phyloP scores from a whole-genome alignment of 2,329 filamentous ascomycete genomes.

The Talaromyces islandicus region DNA sequence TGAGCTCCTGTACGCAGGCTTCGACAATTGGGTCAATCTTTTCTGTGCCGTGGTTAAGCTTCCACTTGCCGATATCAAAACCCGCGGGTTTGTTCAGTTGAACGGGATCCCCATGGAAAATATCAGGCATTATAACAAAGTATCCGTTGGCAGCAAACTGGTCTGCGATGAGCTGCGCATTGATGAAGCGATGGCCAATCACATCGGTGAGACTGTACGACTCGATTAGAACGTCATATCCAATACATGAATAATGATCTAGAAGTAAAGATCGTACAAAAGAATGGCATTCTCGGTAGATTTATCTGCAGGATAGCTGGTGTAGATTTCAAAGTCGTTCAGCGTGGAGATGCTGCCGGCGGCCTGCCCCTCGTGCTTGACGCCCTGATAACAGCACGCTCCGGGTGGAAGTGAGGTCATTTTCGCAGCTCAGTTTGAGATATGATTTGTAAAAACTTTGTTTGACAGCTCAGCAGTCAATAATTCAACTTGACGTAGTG shows the following conservation, averaged over 20 bases:
- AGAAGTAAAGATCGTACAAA: constrained; percentile 19
- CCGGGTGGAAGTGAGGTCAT: constrained; percentile 8
- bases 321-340: constrained; percentile 41
- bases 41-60: constrained; percentile 27
- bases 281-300: constrained; percentile 45
- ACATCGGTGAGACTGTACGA: constrained; percentile 41
- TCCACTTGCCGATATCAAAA: constrained; percentile 44
- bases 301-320: constrained; percentile 42
- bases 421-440: neutral
- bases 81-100: constrained; percentile 44
- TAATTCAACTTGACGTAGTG: neutral
- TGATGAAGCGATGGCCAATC: constrained; percentile 47
- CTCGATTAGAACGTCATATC: neutral
- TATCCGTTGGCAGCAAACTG: constrained; percentile 65
- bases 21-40: constrained; percentile 45
- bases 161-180: constrained; percentile 59
- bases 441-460: neutral
- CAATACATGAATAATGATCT: neutral
- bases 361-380: constrained; percentile 39
- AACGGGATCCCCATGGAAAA: constrained; percentile 52
- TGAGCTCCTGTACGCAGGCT: constrained; percentile 31
- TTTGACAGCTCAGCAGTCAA: neutral
- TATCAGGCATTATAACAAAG: constrained; percentile 57
- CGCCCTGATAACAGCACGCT: constrained; percentile 9
- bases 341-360: constrained; percentile 33